Conservation (phyloP, 1,284 basidiomycete genomes). For the Melampsora americana region DNA sequence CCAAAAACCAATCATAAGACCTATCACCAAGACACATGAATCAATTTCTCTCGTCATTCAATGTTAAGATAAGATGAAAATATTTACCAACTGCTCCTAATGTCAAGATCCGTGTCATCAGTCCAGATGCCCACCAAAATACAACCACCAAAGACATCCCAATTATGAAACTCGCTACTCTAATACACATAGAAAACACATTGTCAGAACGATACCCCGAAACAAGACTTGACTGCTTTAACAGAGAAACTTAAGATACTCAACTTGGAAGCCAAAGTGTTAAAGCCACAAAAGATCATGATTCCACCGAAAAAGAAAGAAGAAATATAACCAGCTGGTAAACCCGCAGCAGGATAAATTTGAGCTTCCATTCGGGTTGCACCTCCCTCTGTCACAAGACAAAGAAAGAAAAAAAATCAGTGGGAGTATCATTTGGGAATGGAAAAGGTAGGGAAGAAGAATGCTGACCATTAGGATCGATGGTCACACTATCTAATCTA, state of each 20-base stretch:
- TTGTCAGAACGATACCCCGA: background rate
- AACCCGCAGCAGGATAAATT: constrained; percentile 37
- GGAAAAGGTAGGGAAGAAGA: background rate
- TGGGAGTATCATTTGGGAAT: background rate
- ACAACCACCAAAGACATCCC: constrained; percentile 32
- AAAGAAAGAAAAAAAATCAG: background rate
- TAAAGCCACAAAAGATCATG: constrained; percentile 50
- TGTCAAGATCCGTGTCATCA: constrained; percentile 11
- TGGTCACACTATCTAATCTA: constrained; percentile 44
- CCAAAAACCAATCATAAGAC: constrained; percentile 42
- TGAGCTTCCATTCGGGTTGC: constrained; percentile 8
- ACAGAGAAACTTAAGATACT: background rate
- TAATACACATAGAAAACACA: background rate
- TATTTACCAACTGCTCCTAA: constrained; percentile 12
- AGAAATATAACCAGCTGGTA: constrained; percentile 48
- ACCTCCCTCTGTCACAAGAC: constrained; percentile 40
- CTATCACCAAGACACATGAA: background rate
- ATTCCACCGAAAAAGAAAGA: constrained; percentile 48
- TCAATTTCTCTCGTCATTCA: background rate
- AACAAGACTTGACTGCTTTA: background rate
- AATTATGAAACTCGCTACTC: constrained; percentile 37
- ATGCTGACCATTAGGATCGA: constrained; percentile 46
- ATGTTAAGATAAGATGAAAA: background rate
- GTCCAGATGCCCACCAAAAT: constrained; percentile 36
- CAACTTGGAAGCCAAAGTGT: constrained; percentile 51